Evolutionary conservation across 495 filamentous ascomycete species (phyloP).

Genomic region (Thozetella sp.): DNA sequence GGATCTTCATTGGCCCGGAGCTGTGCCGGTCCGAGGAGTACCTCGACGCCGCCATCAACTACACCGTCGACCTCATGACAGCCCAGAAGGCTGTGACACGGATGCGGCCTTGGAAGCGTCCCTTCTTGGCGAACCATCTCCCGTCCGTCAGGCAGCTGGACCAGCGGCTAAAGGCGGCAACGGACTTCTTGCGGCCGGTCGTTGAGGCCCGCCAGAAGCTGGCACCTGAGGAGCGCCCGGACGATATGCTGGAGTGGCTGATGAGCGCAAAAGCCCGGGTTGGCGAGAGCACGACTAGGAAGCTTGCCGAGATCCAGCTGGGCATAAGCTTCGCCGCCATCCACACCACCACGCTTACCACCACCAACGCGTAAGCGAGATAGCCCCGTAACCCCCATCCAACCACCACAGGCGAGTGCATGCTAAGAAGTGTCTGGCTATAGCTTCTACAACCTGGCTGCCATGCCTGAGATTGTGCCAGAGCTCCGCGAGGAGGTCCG

Average conservation of each 20-base stretch:
- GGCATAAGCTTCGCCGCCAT: constrained; percentile 50
- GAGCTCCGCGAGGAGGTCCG: constrained; percentile 55
- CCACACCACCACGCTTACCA: constrained; percentile 46
- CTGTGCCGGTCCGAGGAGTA: constrained; percentile 58
- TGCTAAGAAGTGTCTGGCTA: too few species aligned
- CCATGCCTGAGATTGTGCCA: constrained; percentile 42
- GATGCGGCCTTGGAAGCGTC: constrained; percentile 28
- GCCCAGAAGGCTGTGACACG: constrained; percentile 25
- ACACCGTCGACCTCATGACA: constrained; percentile 50
- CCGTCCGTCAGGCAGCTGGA: constrained; percentile 28
- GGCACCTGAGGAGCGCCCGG: constrained; percentile 20
- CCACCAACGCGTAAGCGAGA: constrained; percentile 38
- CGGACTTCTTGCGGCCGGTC: constrained; percentile 26
- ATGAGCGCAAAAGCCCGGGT: constrained; percentile 24
- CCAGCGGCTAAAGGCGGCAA: constrained; percentile 23
- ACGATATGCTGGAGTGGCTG: constrained; percentile 43
- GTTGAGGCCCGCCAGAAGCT: constrained; percentile 20
- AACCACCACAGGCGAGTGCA: too few species aligned
- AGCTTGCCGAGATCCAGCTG: constrained; percentile 34
- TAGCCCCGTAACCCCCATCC: constrained; percentile 23
- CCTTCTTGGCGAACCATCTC: constrained; percentile 26
- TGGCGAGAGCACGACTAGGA: constrained; percentile 13
- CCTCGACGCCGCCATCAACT: constrained; percentile 57
- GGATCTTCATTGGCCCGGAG: constrained; percentile 57
- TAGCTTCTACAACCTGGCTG: constrained; percentile 40